Percentiles rank a stretch among this genome's conserved stretches.
phyloP scores from a whole-genome alignment of 148 eudicot genomes.

The Drosera capensis region DNA sequence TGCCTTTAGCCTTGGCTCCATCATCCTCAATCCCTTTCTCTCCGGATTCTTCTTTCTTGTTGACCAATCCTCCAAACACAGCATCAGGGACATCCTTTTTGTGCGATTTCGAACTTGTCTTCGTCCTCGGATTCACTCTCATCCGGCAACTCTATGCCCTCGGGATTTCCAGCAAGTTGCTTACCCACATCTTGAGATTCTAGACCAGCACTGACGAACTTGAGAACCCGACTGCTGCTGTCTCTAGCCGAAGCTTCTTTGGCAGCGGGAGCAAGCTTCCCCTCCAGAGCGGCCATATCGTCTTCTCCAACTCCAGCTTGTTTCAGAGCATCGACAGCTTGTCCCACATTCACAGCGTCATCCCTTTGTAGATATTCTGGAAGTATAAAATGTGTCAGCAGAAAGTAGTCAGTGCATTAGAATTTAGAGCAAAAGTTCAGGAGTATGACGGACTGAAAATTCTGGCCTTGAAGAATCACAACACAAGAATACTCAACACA shows the following conservation, averaged over 20 bases:
- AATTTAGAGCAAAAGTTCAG: neutral
- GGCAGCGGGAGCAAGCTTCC: constrained; percentile 42
- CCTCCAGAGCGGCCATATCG: constrained; percentile 87
- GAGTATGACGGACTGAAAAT: neutral
- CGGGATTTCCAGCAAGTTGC: constrained; percentile 24
- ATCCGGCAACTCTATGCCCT: constrained; percentile 81
- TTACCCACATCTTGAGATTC: constrained; percentile 25
- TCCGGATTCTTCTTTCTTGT: constrained; percentile 47
- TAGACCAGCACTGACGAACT: constrained; percentile 83
- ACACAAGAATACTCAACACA: neutral
- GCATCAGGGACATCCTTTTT: constrained; percentile 70
- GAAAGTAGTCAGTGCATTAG: neutral
- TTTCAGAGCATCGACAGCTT: constrained; percentile 45
- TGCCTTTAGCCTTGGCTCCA: constrained; percentile 18
- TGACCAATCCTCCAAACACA: constrained; percentile 72
- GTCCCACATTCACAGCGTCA: constrained; percentile 34
- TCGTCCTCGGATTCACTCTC: constrained; percentile 37
- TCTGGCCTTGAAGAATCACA: neutral
- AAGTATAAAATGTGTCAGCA: constrained; percentile 74
- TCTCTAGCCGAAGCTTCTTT: constrained; percentile 17
- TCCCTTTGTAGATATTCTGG: constrained; percentile 75
- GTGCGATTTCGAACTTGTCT: constrained; percentile 57
- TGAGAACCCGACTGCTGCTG: constrained; percentile 22
- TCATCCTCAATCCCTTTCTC: constrained; percentile 15
- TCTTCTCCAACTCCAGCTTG: constrained; percentile 52